Percentiles rank a stretch among this genome's conserved stretches.
Conservation (phyloP, 2,329 filamentous ascomycete species). For the Alternaria infectoria region DNA sequence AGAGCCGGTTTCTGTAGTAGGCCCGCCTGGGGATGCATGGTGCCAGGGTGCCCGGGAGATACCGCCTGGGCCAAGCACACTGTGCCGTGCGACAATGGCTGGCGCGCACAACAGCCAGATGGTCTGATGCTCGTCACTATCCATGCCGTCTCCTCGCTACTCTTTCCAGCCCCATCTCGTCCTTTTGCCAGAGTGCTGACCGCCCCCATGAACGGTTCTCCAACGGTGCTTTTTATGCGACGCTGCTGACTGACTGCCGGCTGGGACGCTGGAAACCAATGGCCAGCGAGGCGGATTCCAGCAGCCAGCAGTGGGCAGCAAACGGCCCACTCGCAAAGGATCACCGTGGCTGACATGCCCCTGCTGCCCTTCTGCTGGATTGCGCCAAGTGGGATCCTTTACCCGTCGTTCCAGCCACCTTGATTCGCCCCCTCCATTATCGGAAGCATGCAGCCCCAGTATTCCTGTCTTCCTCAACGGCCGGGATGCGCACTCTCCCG, state of each 20-base stretch:
- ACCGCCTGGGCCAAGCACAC: neutral
- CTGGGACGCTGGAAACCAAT: slow-evolving; percentile 24
- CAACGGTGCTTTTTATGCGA: slow-evolving; percentile 11
- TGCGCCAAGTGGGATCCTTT: slow-evolving; percentile 9
- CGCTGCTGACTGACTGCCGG: slow-evolving; percentile 16
- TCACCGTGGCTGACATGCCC: slow-evolving; percentile 12
- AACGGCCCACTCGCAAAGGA: slow-evolving; percentile 13
- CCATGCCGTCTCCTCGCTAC: neutral
- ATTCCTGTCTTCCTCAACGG: slow-evolving; percentile 5
- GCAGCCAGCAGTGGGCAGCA: slow-evolving; percentile 11
- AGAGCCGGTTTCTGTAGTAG: slow-evolving; percentile 1
- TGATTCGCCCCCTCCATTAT: slow-evolving; percentile 6
- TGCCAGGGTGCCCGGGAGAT: neutral
- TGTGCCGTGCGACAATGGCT: slow-evolving; percentile 25
- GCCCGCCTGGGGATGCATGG: slow-evolving; percentile 6
- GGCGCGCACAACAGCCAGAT: slow-evolving; percentile 20
- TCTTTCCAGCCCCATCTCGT: neutral
- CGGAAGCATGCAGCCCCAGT: slow-evolving; percentile 10
- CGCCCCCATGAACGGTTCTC: slow-evolving; percentile 7
- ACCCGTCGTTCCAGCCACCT: slow-evolving; percentile 14
- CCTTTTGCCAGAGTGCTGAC: neutral
- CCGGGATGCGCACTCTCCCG: slow-evolving; percentile 17
- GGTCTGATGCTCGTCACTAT: slow-evolving; percentile 22
- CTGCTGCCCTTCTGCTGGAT: slow-evolving; percentile 13
- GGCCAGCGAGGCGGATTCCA: slow-evolving; percentile 20